Evolutionary conservation across 2,329 filamentous ascomycete species (phyloP).

Genomic region (Diaporthe aspalathi): DNA sequence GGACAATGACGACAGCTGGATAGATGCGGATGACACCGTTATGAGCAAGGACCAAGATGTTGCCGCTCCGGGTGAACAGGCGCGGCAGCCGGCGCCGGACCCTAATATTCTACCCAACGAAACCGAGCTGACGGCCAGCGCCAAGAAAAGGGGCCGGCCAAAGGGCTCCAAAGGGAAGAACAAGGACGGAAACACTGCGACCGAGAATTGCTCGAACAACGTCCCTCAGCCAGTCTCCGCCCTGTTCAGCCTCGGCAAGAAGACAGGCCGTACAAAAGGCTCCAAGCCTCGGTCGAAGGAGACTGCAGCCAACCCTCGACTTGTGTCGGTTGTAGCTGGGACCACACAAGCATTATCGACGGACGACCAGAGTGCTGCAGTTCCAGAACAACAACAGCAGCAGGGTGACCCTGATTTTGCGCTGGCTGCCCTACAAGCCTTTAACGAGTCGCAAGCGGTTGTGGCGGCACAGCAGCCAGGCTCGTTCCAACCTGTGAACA

Average conservation of each 20-base stretch:
- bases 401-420: conserved; percentile 30
- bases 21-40: conserved; percentile 55
- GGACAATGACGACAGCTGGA: conserved; percentile 56
- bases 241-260: conserved; percentile 39
- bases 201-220: conserved; percentile 17
- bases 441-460: conserved; percentile 9
- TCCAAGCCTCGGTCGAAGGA: conserved; percentile 57
- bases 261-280: conserved; percentile 57
- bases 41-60: conserved; percentile 23
- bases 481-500: conserved; percentile 37
- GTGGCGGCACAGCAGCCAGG: conserved; percentile 1
- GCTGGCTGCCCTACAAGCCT: conserved; percentile 32
- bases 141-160: conserved; percentile 59
- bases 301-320: conserved; percentile 3
- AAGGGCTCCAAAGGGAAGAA: conserved; percentile 65
- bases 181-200: conserved; percentile 46
- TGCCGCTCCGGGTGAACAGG: conserved; percentile 12
- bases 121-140: conserved; percentile 41
- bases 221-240: conserved; percentile 32
- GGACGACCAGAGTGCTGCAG: conserved; percentile 11
- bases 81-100: conserved; percentile 20
- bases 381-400: conserved; percentile 13
- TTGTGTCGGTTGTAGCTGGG: conserved; percentile 3
- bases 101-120: conserved; percentile 5
- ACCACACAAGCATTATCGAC: background rate